Evolutionary conservation across 75 land plant genomes (phyloP), one percentile per base, ranked within the genome.

Genomic region (Cryptomeria japonica): DNA sequence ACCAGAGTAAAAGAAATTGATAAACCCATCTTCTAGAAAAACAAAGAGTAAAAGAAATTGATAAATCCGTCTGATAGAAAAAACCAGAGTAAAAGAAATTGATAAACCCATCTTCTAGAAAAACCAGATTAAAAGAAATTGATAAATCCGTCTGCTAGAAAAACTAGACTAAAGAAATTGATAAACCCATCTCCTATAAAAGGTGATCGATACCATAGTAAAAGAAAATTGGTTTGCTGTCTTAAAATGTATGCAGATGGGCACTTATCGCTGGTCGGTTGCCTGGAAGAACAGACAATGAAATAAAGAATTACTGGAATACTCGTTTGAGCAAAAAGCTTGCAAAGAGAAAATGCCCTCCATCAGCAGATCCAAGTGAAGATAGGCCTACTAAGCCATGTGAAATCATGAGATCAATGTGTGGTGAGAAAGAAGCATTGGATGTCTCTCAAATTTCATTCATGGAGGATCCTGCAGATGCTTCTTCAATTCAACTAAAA

Each of bases 251-350:
- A 28, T 80, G 84, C 84, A 80, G 84, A 44, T 80, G 84, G 84
- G 16, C 84, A 42, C 84, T 80, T 41, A 80, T 80, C 6, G 84
- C 47, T 41, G 84, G 47, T 19, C 38, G 84, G 47, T 12, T 80
- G 31, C 84, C 84, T 9, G 84, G 84, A 28, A 41, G 84, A 80
- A 80, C 84, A 9, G 84, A 80, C n/a, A 80, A 80, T 44, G 84
- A 80, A 80, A 80, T 80, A 41, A 80, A 80, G 49, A 80, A 80
- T 12, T 42, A 80, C 3, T 80, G 84, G 84, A 80, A 80, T 80
- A 80, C 84, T 42, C 47, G 42, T 80, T 42, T 80, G 84, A 80
- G 49, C 47, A 80, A 80, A 46, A 80, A 28, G 84, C 31, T 80
- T 80, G 47, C 84, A 80, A 39, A 34, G 80, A 38, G 44, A 58